Percentiles rank a stretch among this genome's conserved stretches.
Conservation (phyloP, 1,139 yeast genomes). For the Nakaseomyces delphensis region DNA sequence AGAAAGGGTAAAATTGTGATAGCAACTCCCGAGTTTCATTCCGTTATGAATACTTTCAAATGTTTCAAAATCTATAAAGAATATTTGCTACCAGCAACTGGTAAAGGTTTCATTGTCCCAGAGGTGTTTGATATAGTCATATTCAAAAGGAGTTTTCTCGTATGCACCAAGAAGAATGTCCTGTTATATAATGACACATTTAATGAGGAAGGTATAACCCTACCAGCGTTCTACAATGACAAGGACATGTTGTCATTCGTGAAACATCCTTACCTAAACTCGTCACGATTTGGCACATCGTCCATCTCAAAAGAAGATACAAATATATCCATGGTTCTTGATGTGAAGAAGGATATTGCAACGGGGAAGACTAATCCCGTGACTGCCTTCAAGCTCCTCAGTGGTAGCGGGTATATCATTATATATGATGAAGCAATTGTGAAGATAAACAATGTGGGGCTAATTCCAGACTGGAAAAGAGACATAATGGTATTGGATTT, state of each 20-base stretch:
- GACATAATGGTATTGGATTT: conserved; percentile 56
- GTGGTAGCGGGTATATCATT: conserved; percentile 48
- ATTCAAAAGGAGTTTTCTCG: conserved; percentile 54
- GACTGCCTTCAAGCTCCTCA: conserved; percentile 49
- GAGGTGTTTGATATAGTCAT: conserved; percentile 51
- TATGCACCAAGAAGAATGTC: conserved; percentile 61
- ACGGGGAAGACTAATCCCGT: conserved; percentile 40
- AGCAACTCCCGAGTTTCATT: conserved; percentile 38
- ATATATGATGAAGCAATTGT: conserved; percentile 71
- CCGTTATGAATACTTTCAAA: conserved; percentile 46
- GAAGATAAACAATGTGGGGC: conserved; percentile 59
- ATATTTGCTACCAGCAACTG: conserved; percentile 25
- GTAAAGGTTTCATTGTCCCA: conserved; percentile 41
- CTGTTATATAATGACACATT: conserved; percentile 49
- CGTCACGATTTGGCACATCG: conserved; percentile 15
- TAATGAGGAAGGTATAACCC: conserved; percentile 46
- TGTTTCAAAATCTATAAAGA: conserved; percentile 45
- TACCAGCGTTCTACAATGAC: conserved; percentile 39
- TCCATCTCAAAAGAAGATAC: conserved; percentile 34
- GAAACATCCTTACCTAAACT: conserved; percentile 25
- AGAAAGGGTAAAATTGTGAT: conserved; percentile 35
- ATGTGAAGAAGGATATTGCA: conserved; percentile 28
- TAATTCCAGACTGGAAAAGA: conserved; percentile 42
- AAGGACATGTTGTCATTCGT: conserved; percentile 16
- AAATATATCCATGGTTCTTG: conserved; percentile 27